phyloP scores from a whole-genome alignment of 805 yeast genomes.

The Isabelozyma pseudorhagii region DNA sequence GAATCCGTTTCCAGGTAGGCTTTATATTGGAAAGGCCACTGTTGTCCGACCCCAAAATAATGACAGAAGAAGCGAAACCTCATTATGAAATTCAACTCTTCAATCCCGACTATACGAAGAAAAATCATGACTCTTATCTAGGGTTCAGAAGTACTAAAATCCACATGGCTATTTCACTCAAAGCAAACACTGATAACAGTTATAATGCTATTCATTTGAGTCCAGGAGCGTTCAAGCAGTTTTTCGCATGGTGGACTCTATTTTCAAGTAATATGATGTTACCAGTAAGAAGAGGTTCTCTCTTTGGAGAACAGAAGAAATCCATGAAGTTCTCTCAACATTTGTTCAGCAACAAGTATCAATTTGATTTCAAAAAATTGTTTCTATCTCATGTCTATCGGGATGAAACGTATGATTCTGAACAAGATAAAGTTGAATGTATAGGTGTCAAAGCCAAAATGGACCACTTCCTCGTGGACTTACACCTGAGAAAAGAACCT shows the following conservation, averaged over 20 bases:
- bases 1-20: conserved; percentile 56
- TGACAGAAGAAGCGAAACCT: conserved; percentile 49
- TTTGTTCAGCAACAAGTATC: conserved; percentile 75
- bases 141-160: conserved; percentile 40
- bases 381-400: conserved; percentile 72
- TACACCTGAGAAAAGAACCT: conserved; percentile 41
- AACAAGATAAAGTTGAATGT: conserved; percentile 47
- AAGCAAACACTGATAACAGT: conserved; percentile 32
- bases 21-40: conserved; percentile 50
- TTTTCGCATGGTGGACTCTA: conserved; percentile 82
- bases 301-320: conserved; percentile 57
- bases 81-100: conserved; percentile 58
- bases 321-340: conserved; percentile 73
- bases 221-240: conserved; percentile 64
- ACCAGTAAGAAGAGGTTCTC: conserved; percentile 71
- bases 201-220: conserved; percentile 77
- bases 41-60: conserved; percentile 8
- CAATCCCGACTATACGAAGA: conserved; percentile 50
- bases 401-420: conserved; percentile 37
- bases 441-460: conserved; percentile 63
- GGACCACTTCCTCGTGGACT: conserved; percentile 34
- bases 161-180: conserved; percentile 39
- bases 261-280: conserved; percentile 77
- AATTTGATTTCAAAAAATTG: conserved; percentile 67
- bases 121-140: conserved; percentile 36